A percentile compares a stretch with the other conserved stretches of the same genome.
These are phyloP conservation scores for Bauhinia variegata DNA, from an alignment of 306 rosid species.

Conservation along the genomic window DNA sequence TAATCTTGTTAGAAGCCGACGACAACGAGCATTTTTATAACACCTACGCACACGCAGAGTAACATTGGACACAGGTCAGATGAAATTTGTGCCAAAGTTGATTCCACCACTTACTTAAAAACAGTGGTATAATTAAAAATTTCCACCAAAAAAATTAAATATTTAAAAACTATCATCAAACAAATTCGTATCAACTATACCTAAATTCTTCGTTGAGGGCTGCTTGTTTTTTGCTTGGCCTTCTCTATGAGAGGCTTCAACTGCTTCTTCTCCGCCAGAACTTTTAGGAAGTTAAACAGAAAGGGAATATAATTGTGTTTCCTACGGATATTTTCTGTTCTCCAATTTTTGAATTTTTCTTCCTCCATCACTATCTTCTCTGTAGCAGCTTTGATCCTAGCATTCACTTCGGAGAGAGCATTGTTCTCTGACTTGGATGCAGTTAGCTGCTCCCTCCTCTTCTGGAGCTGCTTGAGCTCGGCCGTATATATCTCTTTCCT, in stretches of 20 bases:
- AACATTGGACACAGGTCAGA: conserved; percentile 24
- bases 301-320: conserved; percentile 99
- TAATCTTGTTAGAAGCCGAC: neutral
- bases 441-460: conserved; percentile 91
- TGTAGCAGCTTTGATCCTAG: conserved; percentile 81
- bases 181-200: conserved; percentile 22
- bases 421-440: conserved; percentile 76
- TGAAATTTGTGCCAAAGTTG: conserved; percentile 22
- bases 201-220: conserved; percentile 56
- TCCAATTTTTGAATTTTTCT: conserved; percentile 93
- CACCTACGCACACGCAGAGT: too few species aligned
- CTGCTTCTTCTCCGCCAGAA: conserved; percentile 98
- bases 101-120: too few species aligned
- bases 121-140: too few species aligned
- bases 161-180: conserved; percentile 14
- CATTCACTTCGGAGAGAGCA: conserved; percentile 87
- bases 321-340: conserved; percentile 86
- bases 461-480: conserved; percentile 94
- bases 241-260: conserved; percentile 96
- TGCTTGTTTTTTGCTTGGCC: conserved; percentile 85
- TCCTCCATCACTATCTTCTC: conserved; percentile 92
- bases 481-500: conserved; percentile 85
- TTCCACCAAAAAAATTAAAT: too few species aligned
- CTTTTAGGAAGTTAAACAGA: conserved; percentile 89
- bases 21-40: too few species aligned